These are phyloP conservation scores for Acacia pycnantha DNA, from an alignment of 331 rosid genomes.

Conservation along the genomic window DNA sequence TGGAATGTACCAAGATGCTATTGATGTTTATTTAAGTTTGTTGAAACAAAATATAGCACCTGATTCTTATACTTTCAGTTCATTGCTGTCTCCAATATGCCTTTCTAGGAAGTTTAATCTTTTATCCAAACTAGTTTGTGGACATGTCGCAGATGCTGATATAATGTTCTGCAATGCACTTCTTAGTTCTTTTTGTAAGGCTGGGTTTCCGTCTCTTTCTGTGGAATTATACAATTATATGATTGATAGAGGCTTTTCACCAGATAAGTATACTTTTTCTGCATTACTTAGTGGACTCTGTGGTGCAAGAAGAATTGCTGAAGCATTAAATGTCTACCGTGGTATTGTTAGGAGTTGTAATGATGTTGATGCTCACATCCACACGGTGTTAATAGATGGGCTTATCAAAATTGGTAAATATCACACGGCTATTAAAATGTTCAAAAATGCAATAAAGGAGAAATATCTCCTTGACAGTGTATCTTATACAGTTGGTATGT, in stretches of 20 bases:
- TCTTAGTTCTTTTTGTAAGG: conserved; percentile 46
- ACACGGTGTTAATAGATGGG: conserved; percentile 47
- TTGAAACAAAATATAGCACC: conserved; percentile 40
- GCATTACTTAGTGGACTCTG: conserved; percentile 63
- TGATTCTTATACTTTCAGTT: conserved; percentile 60
- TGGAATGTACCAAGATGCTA: conserved; percentile 54
- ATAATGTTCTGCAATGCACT: conserved; percentile 60
- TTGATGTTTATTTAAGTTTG: conserved; percentile 41
- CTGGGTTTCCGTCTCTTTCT: conserved; percentile 45
- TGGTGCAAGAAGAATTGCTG: conserved; percentile 45
- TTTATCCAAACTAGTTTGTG: conserved; percentile 40
- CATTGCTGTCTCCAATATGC: conserved; percentile 46
- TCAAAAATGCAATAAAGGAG: conserved; percentile 39
- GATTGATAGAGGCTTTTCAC: conserved; percentile 51
- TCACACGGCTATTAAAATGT: conserved; percentile 46
- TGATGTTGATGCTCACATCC: conserved; percentile 60
- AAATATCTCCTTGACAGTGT: conserved; percentile 47
- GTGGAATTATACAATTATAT: conserved; percentile 41
- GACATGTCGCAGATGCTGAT: conserved; percentile 45
- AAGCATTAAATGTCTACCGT: conserved; percentile 55
- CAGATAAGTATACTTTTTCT: conserved; percentile 63
- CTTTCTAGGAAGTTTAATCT: conserved; percentile 47
- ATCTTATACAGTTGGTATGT: conserved; percentile 48
- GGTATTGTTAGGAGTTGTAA: conserved; percentile 40
- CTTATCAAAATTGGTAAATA: conserved; percentile 52